phyloP scores from a whole-genome alignment of 106 monocot genomes.

The Dendrobium chrysotoxum region DNA sequence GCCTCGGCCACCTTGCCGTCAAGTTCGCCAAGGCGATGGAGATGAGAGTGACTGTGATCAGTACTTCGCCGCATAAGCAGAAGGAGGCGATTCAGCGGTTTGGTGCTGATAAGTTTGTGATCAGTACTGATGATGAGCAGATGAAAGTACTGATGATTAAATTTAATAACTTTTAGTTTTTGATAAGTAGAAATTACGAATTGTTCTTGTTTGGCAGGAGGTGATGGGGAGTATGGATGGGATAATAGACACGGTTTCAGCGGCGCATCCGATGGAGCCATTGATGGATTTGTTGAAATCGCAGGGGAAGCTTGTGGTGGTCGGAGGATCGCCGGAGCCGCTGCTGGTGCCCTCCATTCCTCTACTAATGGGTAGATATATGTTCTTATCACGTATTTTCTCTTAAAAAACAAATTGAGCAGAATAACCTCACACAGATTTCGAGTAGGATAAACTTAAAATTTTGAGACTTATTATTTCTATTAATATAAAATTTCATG shows the following conservation, averaged over 20 bases:
- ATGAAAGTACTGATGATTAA: constrained; percentile 10
- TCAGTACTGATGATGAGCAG: constrained; percentile 12
- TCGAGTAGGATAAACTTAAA: no score
- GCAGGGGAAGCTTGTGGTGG: constrained; percentile 14
- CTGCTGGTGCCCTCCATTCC: constrained; percentile 7
- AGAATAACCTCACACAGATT: no score
- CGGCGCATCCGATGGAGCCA: constrained; percentile 10
- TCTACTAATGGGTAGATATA: constrained; percentile 8
- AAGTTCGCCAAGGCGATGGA: constrained; percentile 25
- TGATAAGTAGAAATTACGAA: background rate
- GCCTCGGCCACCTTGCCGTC: constrained; percentile 17
- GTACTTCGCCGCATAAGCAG: constrained; percentile 17
- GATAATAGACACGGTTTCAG: constrained; percentile 22
- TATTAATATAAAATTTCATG: no score
- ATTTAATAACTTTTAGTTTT: background rate
- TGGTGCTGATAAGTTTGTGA: constrained; percentile 18
- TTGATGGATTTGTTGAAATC: constrained; percentile 11
- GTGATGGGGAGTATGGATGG: constrained; percentile 19
- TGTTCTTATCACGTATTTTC: background rate
- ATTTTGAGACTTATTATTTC: no score
- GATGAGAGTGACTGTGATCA: constrained; percentile 18
- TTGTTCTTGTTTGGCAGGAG: background rate
- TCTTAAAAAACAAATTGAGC: no score
- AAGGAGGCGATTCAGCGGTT: constrained; percentile 15
- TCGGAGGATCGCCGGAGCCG: constrained; percentile 16